Base-by-base conservation (phyloP, 331 rosid species). In the Pyracantha coccinea region DNA sequence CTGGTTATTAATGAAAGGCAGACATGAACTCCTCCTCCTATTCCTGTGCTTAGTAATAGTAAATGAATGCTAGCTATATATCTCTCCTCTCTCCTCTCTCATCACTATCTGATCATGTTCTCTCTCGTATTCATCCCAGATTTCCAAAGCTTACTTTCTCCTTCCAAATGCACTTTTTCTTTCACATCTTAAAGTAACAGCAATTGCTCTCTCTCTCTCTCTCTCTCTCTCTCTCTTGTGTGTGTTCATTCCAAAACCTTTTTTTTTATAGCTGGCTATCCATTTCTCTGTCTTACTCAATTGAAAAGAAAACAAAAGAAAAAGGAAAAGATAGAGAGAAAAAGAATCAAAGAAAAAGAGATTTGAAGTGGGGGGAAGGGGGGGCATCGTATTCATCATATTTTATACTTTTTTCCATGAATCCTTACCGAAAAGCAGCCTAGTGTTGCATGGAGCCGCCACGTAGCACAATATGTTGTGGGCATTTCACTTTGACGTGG, bases 401-500 rank as follows among this genome's bases (percentile, higher is more conserved):
- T 19, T 50, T 50, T 60, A 31, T 31, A 73, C 79, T 84, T 82
- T 84, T 38, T 13, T 58, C 54, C 71, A 80, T 75, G 78, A 86
- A 76, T 78, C 82, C 33, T 25, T 65, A 82, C 67, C 72, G 31
- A 74, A 9, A 64, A 69, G 80, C 76, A 71, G 81, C 82, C 80
- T 81, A 68, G 58, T 75, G 77, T 75, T 79, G 23, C 41, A 73
- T 62, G 53, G 45, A 76, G 27, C 11, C 55, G 91, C 82, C 95
- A 89, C 91, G 91, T 77, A 78, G 61, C 84, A 14, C 69, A 21
- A 10, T 75, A 45, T 13, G 10, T 76, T 77, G 75, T 83, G 73
- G 81, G 68, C 8, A 55, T 25, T 86, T 75, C 73, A 76, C 79
- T 81, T 78, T 85, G 89, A 87, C 88, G 91, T 87, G 93, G 88